Evolutionary conservation across 108 stramenopile species (phyloP).

Genomic region (Skeletonema menzelii): DNA sequence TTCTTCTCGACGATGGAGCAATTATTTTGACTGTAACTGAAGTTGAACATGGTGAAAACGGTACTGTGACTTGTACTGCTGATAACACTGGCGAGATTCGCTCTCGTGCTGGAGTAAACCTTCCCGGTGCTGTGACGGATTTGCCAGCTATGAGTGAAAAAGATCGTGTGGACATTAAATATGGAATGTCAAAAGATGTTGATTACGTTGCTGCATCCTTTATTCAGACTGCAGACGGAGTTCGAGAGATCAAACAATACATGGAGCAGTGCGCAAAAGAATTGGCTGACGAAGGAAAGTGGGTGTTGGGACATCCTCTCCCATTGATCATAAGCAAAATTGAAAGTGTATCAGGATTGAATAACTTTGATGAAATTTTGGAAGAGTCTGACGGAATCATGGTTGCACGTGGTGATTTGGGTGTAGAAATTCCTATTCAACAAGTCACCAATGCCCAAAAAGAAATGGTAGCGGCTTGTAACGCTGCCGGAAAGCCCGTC

Average conservation of each 20-base stretch:
- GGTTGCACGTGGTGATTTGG: conserved; percentile 79
- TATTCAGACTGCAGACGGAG: conserved; percentile 84
- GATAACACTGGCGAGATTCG: conserved; percentile 85
- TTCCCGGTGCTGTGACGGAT: conserved; percentile 93
- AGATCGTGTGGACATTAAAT: conserved; percentile 86
- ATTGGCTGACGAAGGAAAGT: conserved; percentile 52
- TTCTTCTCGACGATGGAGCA: conserved; percentile 97
- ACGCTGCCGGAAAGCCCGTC: conserved; percentile 92
- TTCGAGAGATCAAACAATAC: conserved; percentile 81
- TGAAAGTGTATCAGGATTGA: conserved; percentile 76
- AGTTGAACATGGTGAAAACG: conserved; percentile 52
- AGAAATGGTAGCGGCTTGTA: conserved; percentile 95
- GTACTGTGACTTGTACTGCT: conserved; percentile 65
- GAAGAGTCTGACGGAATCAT: conserved; percentile 89
- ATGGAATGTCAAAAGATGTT: conserved; percentile 87
- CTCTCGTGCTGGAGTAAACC: conserved; percentile 96
- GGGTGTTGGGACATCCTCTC: conserved; percentile 54
- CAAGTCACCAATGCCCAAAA: conserved; percentile 97
- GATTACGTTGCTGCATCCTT: conserved; percentile 93
- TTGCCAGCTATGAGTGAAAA: conserved; percentile 90
- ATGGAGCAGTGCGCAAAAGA: conserved; percentile 75
- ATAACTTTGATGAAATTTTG: conserved; percentile 90
- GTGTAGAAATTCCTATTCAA: conserved; percentile 92
- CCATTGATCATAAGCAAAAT: conserved; percentile 91
- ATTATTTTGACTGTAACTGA: conserved; percentile 81